A percentile compares a stretch with the other conserved stretches of the same genome.
phyloP scores from a whole-genome alignment of 2,329 filamentous ascomycete species.

The Trichoderma sp. region DNA sequence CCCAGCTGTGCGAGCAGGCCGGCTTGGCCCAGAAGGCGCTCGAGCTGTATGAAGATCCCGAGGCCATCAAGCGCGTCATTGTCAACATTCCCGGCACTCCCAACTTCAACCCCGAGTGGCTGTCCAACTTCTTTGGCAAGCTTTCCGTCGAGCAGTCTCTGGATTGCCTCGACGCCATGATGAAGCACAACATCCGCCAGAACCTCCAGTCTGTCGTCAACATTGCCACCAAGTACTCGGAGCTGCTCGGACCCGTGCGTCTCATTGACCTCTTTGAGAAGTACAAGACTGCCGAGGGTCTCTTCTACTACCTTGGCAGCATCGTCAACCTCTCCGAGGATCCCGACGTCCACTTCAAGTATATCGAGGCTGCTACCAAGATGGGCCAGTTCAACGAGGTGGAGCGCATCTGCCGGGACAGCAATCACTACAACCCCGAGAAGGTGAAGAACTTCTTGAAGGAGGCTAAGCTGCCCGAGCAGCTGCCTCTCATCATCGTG shows the following conservation, averaged over 20 bases:
- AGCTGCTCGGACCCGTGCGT: conserved; percentile 82
- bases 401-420: conserved; percentile 95
- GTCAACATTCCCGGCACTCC: conserved; percentile 80
- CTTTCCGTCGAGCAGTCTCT: conserved; percentile 94
- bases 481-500: conserved; percentile 94
- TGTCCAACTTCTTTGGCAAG: conserved; percentile 89
- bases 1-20: conserved; percentile 88
- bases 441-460: conserved; percentile 99
- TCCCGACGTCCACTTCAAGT: conserved; percentile 97
- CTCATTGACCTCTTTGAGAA: conserved; percentile 96
- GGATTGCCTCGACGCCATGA: conserved; percentile 93
- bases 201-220: conserved; percentile 94
- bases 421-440: conserved; percentile 84
- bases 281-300: conserved; percentile 93
- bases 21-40: conserved; percentile 83
- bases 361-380: conserved; percentile 93
- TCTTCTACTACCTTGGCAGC: conserved; percentile 97
- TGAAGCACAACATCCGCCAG: conserved; percentile 94
- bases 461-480: conserved; percentile 88
- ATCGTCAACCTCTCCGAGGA: conserved; percentile 98
- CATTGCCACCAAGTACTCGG: conserved; percentile 96
- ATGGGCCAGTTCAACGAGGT: conserved; percentile 95
- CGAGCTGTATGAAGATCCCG: conserved; percentile 92
- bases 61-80: conserved; percentile 85
- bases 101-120: conserved; percentile 87